Evolutionary conservation across 306 rosid genomes (phyloP), one percentile per base, ranked within the genome.

Genomic region (Oemleria cerasiformis): DNA sequence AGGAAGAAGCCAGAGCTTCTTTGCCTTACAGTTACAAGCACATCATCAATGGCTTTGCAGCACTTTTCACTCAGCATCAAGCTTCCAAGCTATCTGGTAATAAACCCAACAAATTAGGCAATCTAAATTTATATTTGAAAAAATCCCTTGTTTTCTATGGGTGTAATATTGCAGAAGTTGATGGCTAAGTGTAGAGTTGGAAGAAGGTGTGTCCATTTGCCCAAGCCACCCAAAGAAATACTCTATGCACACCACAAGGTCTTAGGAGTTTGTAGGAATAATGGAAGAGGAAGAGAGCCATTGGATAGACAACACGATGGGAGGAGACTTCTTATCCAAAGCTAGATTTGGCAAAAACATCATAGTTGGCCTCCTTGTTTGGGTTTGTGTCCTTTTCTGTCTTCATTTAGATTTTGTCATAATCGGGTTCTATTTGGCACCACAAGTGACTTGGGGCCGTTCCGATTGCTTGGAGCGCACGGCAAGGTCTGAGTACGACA

Each of bases 1-100:
- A 86, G 75, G 83, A 87, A 20, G 95, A 86, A 42, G 96, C 97
- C 16, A 72, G 38, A 79, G 80, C 70, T 56, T 91, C 91, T 20
- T 81, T 86, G 78, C 77, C 91, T 69, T 94, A 94, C 82, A 91
- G 96, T 55, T 94, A 94, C 85, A 94, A 87, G 61, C 91, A 83
- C 77, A 78, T 73, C 72, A 74, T 94, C 84, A 94, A 94, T 81
- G 98, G 95, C 84, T 94, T 94, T 65, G 97, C 98, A 9, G 97
- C 98, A 4, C 34, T 90, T n/a, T 97, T 94, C 74, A 77, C 84
- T 14, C 77, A 82, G 4, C 65, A 84, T 34, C 86, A 94, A 84
- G 97, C 96, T 71, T 57, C 87, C 21, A 77, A 73, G 40, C 72
- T 94, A 49, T 87, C 91, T 4, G 97, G 97, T 92, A 10, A 66